phyloP scores from a whole-genome alignment of 371 early-diverging fungal genomes.

The Mortierella polycephala region DNA sequence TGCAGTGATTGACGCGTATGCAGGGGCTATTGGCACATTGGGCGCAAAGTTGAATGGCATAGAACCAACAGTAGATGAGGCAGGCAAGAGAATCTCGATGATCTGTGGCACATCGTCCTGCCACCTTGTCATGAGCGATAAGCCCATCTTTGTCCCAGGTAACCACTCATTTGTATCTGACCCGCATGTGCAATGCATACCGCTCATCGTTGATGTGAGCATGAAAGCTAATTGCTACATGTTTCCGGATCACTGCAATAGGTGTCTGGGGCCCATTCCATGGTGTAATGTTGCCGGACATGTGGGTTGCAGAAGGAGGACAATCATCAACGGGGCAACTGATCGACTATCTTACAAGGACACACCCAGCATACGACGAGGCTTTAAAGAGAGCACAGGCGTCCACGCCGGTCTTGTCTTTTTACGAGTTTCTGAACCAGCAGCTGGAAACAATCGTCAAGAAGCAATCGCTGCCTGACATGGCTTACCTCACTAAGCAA shows the following conservation, averaged over 20 bases:
- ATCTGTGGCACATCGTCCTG: constrained; percentile 82
- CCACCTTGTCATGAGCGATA: constrained; percentile 70
- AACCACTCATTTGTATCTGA: constrained; percentile 15
- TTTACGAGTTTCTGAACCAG: constrained; percentile 64
- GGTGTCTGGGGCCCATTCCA: constrained; percentile 70
- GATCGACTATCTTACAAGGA: constrained; percentile 69
- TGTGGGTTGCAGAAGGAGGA: constrained; percentile 79
- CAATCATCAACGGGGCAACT: constrained; percentile 79
- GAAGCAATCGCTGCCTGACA: constrained; percentile 35
- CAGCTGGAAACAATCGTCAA: constrained; percentile 54
- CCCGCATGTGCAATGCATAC: background rate
- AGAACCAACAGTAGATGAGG: constrained; percentile 50
- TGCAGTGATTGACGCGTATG: constrained; percentile 82
- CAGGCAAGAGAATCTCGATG: constrained; percentile 69
- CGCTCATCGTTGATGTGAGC: background rate
- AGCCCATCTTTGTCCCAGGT: constrained; percentile 71
- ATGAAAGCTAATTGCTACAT: background rate
- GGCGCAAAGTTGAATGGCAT: constrained; percentile 56
- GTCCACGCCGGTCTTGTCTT: constrained; percentile 29
- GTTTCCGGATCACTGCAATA: background rate
- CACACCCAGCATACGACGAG: constrained; percentile 65
- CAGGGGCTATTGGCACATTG: constrained; percentile 72
- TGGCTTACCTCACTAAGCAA: constrained; percentile 60
- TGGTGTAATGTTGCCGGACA: constrained; percentile 69
- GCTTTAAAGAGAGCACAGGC: constrained; percentile 46